A percentile compares a stretch with the other conserved stretches of the same genome.
Evolutionary conservation across 2,329 filamentous ascomycete species (phyloP).

Genomic region (Ceratocystis cubensis): DNA sequence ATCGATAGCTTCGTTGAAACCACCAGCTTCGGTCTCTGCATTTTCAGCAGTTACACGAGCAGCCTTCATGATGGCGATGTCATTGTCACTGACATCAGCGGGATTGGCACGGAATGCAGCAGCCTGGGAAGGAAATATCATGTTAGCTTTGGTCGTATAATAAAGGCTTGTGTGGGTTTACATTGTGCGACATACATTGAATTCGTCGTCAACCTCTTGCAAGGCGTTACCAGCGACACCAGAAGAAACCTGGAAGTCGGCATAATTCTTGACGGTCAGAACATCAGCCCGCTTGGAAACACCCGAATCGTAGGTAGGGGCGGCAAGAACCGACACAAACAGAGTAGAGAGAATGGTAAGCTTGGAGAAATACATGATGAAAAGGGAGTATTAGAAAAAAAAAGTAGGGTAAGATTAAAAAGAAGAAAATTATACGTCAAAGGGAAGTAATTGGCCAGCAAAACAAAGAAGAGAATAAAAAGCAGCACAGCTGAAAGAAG

Average conservation of each 20-base stretch:
- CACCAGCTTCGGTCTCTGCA: slow-evolving; percentile 37
- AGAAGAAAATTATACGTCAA: neutral
- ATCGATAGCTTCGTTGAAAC: slow-evolving; percentile 42
- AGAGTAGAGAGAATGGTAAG: slow-evolving; percentile 30
- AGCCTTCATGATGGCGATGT: slow-evolving; percentile 39
- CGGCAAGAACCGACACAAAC: slow-evolving; percentile 29
- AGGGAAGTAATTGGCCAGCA: slow-evolving; percentile 19
- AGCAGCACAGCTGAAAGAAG: slow-evolving; percentile 20
- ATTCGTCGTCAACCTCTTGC: slow-evolving; percentile 41
- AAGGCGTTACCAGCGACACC: slow-evolving; percentile 42
- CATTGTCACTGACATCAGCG: slow-evolving; percentile 34
- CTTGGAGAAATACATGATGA: slow-evolving; percentile 32
- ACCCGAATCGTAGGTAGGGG: slow-evolving; percentile 29
- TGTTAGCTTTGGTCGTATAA: neutral
- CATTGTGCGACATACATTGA: slow-evolving; percentile 33
- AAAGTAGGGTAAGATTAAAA: neutral
- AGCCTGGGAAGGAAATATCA: slow-evolving; percentile 27
- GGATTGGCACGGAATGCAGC: slow-evolving; percentile 30
- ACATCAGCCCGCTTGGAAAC: slow-evolving; percentile 24
- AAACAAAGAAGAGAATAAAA: slow-evolving; percentile 16
- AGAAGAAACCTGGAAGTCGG: slow-evolving; percentile 38
- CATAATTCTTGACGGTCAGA: slow-evolving; percentile 27
- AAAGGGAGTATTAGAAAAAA: slow-evolving; percentile 10
- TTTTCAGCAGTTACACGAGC: slow-evolving; percentile 39
- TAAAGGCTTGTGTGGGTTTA: neutral